phyloP scores from a whole-genome alignment of 345 rosid species.

The Eucalyptus curtisii region DNA sequence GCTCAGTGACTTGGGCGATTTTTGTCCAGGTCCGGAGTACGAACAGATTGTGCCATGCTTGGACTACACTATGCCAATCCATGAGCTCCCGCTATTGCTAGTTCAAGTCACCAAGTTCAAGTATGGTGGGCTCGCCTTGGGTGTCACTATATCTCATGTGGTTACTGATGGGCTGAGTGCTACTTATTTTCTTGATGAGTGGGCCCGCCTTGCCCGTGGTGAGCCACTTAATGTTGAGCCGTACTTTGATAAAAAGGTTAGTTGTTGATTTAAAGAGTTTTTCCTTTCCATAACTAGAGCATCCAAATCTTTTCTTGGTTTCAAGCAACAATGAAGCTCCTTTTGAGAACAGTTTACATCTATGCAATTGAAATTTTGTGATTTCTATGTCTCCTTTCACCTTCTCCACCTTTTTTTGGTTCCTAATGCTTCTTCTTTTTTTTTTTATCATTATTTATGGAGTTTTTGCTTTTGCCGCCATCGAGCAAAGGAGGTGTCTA shows the following conservation, averaged over 20 bases:
- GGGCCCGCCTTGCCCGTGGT: too few species aligned
- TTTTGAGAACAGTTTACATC: not conserved
- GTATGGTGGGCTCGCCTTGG: conserved; percentile 34
- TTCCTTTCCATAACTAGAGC: too few species aligned
- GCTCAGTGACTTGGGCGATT: too few species aligned
- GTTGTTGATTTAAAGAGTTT: too few species aligned
- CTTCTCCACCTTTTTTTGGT: not conserved
- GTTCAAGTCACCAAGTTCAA: conserved; percentile 5
- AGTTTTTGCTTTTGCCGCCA: not conserved
- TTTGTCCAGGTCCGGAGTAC: too few species aligned
- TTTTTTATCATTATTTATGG: not conserved
- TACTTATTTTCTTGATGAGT: too few species aligned
- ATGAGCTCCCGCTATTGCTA: too few species aligned
- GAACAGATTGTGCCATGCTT: too few species aligned
- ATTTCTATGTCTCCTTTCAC: not conserved
- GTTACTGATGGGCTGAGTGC: not conserved
- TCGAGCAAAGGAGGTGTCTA: not conserved
- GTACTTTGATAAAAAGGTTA: too few species aligned
- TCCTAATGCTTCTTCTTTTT: not conserved
- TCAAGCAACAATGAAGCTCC: not conserved
- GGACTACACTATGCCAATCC: too few species aligned
- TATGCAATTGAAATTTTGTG: not conserved
- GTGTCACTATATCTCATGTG: conserved; percentile 29
- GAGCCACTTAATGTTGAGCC: too few species aligned
- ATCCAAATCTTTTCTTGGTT: too few species aligned